phyloP scores from a whole-genome alignment of 768 basidiomycete species.

The Tulasnella sp. region DNA sequence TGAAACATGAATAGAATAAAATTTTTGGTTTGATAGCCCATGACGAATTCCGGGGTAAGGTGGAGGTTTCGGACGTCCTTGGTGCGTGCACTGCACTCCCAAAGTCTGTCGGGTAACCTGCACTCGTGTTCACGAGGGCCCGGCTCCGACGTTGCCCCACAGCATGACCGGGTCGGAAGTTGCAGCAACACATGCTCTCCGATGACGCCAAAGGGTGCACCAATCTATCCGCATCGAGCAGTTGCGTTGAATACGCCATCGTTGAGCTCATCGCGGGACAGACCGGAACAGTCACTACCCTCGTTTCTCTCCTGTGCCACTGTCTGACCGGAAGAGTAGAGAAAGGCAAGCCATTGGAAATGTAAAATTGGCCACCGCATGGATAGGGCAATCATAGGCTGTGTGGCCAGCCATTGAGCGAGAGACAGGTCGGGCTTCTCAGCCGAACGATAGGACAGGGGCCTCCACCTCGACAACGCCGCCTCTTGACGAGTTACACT shows the following conservation, averaged over 20 bases:
- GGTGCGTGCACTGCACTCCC: background rate
- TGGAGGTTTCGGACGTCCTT: background rate
- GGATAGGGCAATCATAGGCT: background rate
- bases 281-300: background rate
- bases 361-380: background rate
- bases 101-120: background rate
- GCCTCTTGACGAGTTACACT: background rate
- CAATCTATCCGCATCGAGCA: background rate
- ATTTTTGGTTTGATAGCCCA: background rate
- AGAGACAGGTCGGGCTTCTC: background rate
- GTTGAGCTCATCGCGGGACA: background rate
- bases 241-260: background rate
- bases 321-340: background rate
- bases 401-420: background rate
- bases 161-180: background rate
- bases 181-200: background rate
- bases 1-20: background rate
- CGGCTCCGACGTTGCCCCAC: background rate
- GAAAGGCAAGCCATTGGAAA: background rate
- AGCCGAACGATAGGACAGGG: background rate
- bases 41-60: background rate
- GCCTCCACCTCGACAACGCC: background rate
- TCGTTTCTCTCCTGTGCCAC: background rate
- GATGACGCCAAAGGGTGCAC: background rate
- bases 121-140: background rate